Evolutionary conservation across 305 asterid species (phyloP).

Genomic region (Fraxinus dipetala): DNA sequence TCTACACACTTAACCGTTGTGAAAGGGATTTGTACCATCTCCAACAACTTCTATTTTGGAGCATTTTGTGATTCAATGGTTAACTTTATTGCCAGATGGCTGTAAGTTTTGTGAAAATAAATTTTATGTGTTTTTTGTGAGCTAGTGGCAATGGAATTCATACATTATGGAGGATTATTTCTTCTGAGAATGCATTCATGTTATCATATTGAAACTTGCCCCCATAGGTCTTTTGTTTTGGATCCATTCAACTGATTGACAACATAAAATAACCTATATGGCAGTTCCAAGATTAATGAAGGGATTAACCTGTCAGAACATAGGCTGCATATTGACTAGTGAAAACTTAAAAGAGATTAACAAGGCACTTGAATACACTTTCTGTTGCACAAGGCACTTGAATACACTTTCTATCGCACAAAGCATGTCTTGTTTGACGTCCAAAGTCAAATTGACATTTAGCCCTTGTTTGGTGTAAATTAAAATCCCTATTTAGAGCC

Average conservation of each 20-base stretch:
- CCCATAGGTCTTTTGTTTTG: background rate
- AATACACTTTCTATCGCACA: background rate
- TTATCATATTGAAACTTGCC: background rate
- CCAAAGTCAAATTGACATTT: background rate
- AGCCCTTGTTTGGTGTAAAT: too few relatives aligned
- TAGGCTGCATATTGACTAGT: background rate
- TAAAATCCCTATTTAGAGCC: too few relatives aligned
- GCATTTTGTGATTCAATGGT: background rate
- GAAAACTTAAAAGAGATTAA: background rate
- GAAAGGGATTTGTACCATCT: background rate
- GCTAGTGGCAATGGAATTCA: background rate
- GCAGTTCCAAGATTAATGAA: background rate
- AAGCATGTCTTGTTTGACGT: background rate
- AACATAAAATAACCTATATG: background rate
- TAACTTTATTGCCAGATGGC: background rate
- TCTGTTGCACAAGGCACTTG: background rate
- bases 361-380: background rate
- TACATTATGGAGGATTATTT: background rate
- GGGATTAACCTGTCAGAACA: background rate
- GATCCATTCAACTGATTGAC: background rate
- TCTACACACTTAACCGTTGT: background rate
- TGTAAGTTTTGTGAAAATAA: background rate
- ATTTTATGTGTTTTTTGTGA: background rate
- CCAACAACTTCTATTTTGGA: background rate
- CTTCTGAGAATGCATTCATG: background rate